phyloP scores from a whole-genome alignment of 1,139 yeast species.

The Kodamaea plutei region DNA sequence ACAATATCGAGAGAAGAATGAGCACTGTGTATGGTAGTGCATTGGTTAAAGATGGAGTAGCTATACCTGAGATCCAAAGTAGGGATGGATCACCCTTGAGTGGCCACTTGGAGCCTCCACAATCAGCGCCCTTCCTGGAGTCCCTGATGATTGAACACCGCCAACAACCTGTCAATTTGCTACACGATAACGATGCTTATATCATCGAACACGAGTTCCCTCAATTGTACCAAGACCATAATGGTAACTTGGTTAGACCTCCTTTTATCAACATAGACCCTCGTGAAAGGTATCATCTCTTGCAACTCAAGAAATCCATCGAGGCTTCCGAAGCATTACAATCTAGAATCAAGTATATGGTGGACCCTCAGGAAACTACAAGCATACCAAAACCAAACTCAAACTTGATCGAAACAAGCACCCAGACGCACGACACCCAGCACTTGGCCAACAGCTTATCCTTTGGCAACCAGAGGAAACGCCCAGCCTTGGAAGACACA shows the following conservation, averaged over 20 bases:
- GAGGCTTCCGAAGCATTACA: slow-evolving; percentile 35
- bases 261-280: slow-evolving; percentile 48
- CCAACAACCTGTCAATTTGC: slow-evolving; percentile 2
- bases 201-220: slow-evolving; percentile 29
- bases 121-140: slow-evolving; percentile 3
- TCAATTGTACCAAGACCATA: slow-evolving; percentile 32
- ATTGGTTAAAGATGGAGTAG: slow-evolving; percentile 17
- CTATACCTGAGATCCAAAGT: not conserved
- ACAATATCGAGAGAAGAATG: slow-evolving; percentile 30
- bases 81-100: slow-evolving; percentile 12
- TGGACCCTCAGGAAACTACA: slow-evolving; percentile 38
- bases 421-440: slow-evolving; percentile 38
- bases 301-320: slow-evolving; percentile 37
- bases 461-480: slow-evolving; percentile 16
- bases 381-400: slow-evolving; percentile 8
- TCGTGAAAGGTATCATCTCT: slow-evolving; percentile 38
- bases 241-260: slow-evolving; percentile 41
- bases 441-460: slow-evolving; percentile 26
- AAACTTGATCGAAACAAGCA: slow-evolving; percentile 35
- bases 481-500: slow-evolving; percentile 11
- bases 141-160: slow-evolving; percentile 2
- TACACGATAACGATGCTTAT: slow-evolving; percentile 8
- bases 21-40: slow-evolving; percentile 22
- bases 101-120: slow-evolving; percentile 4
- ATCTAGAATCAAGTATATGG: slow-evolving; percentile 34